Percentiles rank a stretch among this genome's conserved stretches.
Conservation (phyloP, 352 stramenopile species). For the Phytopythium litorale region DNA sequence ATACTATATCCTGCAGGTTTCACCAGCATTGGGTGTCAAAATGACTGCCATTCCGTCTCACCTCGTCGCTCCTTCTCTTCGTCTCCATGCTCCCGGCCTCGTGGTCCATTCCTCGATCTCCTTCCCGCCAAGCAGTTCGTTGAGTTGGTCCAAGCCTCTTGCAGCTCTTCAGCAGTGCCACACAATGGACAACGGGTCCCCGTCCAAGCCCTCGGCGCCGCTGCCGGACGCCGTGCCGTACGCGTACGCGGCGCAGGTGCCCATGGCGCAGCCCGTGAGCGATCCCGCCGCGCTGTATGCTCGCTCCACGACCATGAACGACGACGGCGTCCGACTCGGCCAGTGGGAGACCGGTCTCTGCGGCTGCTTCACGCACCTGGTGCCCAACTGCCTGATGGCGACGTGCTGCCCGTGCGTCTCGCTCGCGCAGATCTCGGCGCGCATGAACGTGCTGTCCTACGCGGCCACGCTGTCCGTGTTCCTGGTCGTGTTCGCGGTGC, state of each 20-base stretch:
- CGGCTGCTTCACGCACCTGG: slow-evolving; percentile 35
- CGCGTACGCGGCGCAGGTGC: not conserved
- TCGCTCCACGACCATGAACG: slow-evolving; percentile 3
- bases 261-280: slow-evolving; percentile 3
- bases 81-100: too few species aligned
- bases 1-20: not conserved
- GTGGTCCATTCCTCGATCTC: not conserved
- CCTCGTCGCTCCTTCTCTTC: too few species aligned
- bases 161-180: slow-evolving; percentile 24
- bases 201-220: slow-evolving; percentile 2
- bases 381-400: slow-evolving; percentile 54
- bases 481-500: slow-evolving; percentile 18
- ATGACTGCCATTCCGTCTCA: not conserved
- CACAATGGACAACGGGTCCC: not conserved
- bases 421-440: slow-evolving; percentile 40
- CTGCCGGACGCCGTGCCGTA: not conserved
- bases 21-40: not conserved
- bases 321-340: slow-evolving; percentile 22
- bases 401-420: slow-evolving; percentile 42
- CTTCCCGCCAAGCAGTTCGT: not conserved
- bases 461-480: slow-evolving; percentile 18
- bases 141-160: not conserved
- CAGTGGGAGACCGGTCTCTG: slow-evolving; percentile 36
- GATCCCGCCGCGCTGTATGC: not conserved
- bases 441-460: slow-evolving; percentile 33